A percentile compares a stretch with the other conserved stretches of the same genome.
Evolutionary conservation across 106 monocot species (phyloP).

Genomic region (Alisma plantagoaquatica): DNA sequence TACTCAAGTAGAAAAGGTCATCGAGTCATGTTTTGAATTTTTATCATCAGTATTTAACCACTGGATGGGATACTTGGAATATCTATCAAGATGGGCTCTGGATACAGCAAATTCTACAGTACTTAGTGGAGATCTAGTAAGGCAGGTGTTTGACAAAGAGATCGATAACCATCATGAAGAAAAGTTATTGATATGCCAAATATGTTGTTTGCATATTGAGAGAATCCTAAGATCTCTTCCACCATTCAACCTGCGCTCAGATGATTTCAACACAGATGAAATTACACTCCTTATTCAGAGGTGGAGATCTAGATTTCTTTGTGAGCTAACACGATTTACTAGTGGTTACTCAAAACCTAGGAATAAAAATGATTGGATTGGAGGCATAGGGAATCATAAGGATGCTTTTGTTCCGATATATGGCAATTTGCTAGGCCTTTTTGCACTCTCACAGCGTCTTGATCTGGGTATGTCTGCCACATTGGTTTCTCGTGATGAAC

Average conservation of each 20-base stretch:
- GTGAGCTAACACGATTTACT: constrained; percentile 39
- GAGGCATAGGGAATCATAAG: constrained; percentile 94
- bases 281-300: constrained; percentile 21
- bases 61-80: constrained; percentile 56
- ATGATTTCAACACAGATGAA: background rate
- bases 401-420: constrained; percentile 71
- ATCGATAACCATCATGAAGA: constrained; percentile 99
- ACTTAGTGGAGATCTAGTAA: constrained; percentile 52
- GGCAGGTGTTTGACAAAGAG: constrained; percentile 91
- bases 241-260: background rate
- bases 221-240: constrained; percentile 24
- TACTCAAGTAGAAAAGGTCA: constrained; percentile 72
- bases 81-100: constrained; percentile 40
- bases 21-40: constrained; percentile 54
- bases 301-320: constrained; percentile 47
- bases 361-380: constrained; percentile 64
- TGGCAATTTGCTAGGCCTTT: constrained; percentile 65
- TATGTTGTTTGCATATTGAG: constrained; percentile 78
- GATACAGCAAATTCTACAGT: constrained; percentile 22
- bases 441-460: constrained; percentile 34
- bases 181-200: constrained; percentile 85
- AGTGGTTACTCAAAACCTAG: constrained; percentile 26
- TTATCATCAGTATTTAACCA: constrained; percentile 61
- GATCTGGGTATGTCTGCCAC: constrained; percentile 1
- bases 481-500: background rate